Conservation (phyloP, 352 stramenopile species). For the Phytophthora fragariaefolia region DNA sequence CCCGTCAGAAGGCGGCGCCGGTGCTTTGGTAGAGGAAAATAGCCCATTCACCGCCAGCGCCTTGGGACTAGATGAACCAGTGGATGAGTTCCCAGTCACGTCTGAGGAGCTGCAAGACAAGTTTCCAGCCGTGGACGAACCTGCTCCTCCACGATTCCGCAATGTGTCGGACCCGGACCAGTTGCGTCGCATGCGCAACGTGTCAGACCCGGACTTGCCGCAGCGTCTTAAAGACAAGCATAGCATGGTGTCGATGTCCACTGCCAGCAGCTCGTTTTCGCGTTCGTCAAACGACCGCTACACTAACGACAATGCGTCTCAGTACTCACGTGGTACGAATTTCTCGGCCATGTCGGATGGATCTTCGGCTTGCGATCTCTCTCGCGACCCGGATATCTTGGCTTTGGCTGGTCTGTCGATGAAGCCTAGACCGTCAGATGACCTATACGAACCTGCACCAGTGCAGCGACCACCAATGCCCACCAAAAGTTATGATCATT, state of each 20-base stretch:
- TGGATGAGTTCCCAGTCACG: conserved; percentile 37
- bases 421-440: conserved; percentile 34
- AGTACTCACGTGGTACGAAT: conserved; percentile 44
- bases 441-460: conserved; percentile 25
- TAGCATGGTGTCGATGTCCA: conserved; percentile 66
- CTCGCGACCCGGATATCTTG: conserved; percentile 59
- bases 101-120: conserved; percentile 44
- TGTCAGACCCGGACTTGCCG: conserved; percentile 36
- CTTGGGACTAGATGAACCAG: conserved; percentile 29
- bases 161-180: conserved; percentile 44
- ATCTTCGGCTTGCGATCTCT: conserved; percentile 46
- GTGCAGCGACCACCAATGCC: conserved; percentile 14
- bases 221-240: conserved; percentile 46
- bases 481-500: conserved; percentile 23
- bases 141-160: conserved; percentile 35
- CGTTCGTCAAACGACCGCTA: conserved; percentile 41
- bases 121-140: conserved; percentile 39
- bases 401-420: conserved; percentile 61
- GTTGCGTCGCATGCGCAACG: conserved; percentile 41
- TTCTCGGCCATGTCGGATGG: conserved; percentile 57
- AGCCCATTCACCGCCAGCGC: conserved; percentile 26
- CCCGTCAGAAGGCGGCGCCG: conserved; percentile 26
- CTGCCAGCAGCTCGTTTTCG: conserved; percentile 60
- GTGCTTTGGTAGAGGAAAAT: conserved; percentile 30
- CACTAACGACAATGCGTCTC: conserved; percentile 39